Evolutionary conservation across 768 basidiomycete genomes (phyloP).

Genomic region (Russula brevipes): DNA sequence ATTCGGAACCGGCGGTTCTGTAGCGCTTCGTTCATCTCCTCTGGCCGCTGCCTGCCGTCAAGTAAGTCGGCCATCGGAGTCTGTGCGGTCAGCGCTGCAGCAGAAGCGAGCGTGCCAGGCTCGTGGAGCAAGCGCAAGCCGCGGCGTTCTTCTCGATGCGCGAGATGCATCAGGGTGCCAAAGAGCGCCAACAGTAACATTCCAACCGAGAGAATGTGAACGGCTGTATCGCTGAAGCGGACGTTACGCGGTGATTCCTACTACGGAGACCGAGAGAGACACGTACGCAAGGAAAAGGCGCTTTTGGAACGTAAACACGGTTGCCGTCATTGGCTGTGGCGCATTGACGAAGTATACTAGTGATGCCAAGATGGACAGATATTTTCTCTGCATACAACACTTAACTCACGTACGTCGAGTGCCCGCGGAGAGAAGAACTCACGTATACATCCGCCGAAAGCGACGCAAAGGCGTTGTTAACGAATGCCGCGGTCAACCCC

Average conservation of each 20-base stretch:
- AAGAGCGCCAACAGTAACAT: constrained; percentile 44
- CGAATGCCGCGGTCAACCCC: constrained; percentile 35
- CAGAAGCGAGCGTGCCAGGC: constrained; percentile 52
- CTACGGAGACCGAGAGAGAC: too few species aligned
- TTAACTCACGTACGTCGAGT: not conserved
- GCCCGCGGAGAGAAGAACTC: constrained; percentile 26
- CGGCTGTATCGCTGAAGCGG: constrained; percentile 31
- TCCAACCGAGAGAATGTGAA: constrained; percentile 40
- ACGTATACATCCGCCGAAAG: constrained; percentile 47
- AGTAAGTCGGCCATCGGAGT: constrained; percentile 45
- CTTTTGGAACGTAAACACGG: constrained; percentile 41
- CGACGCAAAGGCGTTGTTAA: constrained; percentile 33
- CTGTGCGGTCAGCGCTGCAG: constrained; percentile 49
- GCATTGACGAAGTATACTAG: constrained; percentile 46
- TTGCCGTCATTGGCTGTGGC: constrained; percentile 34
- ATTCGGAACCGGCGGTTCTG: constrained; percentile 47
- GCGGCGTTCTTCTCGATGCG: constrained; percentile 43
- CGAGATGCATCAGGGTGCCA: constrained; percentile 42
- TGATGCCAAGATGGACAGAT: constrained; percentile 47
- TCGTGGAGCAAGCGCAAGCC: constrained; percentile 42
- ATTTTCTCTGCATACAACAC: constrained; percentile 34
- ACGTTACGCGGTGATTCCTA: not conserved
- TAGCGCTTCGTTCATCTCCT: constrained; percentile 41
- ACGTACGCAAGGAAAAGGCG: constrained; percentile 43
- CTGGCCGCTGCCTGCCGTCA: constrained; percentile 35